phyloP scores from a whole-genome alignment of 1,284 basidiomycete genomes.

The Ceratobasidium sp. region DNA sequence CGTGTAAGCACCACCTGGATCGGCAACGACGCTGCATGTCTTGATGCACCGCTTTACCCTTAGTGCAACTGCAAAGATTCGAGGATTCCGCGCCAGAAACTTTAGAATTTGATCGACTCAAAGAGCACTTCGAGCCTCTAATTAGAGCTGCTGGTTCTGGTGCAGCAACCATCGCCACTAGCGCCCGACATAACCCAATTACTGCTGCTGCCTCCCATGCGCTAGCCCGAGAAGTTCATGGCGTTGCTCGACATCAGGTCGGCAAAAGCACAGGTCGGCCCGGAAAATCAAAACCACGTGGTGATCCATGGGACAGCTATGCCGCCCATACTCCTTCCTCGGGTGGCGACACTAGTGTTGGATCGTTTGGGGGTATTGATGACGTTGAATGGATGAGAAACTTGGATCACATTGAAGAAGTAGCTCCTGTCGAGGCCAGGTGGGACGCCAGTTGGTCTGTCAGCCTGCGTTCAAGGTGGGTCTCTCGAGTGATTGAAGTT shows the following conservation, averaged over 20 bases:
- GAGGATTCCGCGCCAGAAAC: slow-evolving; percentile 87
- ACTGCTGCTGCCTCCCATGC: slow-evolving; percentile 87
- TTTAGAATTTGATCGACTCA: slow-evolving; percentile 89
- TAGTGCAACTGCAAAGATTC: slow-evolving; percentile 88
- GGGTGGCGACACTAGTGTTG: slow-evolving; percentile 18
- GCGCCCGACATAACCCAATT: slow-evolving; percentile 76
- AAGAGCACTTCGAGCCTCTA: slow-evolving; percentile 94
- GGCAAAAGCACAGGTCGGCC: slow-evolving; percentile 22
- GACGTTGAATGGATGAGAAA: slow-evolving; percentile 76
- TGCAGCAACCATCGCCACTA: slow-evolving; percentile 61
- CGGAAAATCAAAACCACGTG: slow-evolving; percentile 42
- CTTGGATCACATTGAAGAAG: slow-evolving; percentile 68
- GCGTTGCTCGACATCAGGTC: slow-evolving; percentile 38
- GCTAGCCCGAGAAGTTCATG: slow-evolving; percentile 71
- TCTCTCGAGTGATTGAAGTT: neutral
- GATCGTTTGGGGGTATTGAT: slow-evolving; percentile 18
- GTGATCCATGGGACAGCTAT: slow-evolving; percentile 47
- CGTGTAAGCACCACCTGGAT: slow-evolving; percentile 64
- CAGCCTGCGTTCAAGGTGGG: slow-evolving; percentile 27
- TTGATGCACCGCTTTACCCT: slow-evolving; percentile 39
- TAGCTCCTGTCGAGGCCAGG: slow-evolving; percentile 74
- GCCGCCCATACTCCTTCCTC: slow-evolving; percentile 23
- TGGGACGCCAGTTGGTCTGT: slow-evolving; percentile 57
- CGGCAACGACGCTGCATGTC: neutral
- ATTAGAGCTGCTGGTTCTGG: slow-evolving; percentile 59